Evolutionary conservation across 2,329 filamentous ascomycete species (phyloP), one percentile per base, ranked within the genome.

Genomic region (Passalora sequoiae): DNA sequence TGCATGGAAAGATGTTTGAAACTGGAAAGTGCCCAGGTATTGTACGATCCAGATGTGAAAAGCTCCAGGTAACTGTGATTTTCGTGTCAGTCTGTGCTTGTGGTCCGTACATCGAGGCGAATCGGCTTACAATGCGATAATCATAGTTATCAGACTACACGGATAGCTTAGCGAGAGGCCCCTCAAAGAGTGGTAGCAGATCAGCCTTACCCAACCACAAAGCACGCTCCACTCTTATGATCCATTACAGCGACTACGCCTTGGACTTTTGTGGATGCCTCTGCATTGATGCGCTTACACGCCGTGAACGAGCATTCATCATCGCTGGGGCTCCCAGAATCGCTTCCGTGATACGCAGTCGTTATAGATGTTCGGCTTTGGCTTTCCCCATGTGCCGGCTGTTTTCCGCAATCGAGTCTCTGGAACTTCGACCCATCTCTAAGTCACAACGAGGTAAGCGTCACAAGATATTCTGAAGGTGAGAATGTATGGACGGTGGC

Each of bases 11-110:
- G 54, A 5, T 59, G 49, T 43, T 61, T 49, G 42, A 69, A 70
- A n/a, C 60, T 54, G 1, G 66, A 69, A 3, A 62, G 56, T 1
- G 66, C 66, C 44, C 69, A 69, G 44, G 63, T 64, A 31, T 62
- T 60, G 49, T 69, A 69, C 4, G 12, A 12, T 35, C 17, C 31
- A 16, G 31, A 6, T 12, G 24, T 27, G 12, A 12, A 6, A 27
- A 27, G 24, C 24, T 27, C 24, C 12, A 27, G 24, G 6, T 6
- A 7, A 27, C 24, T 27, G 24, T 27, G 24, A 27, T 27, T 7
- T 27, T 7, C 24, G 24, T 27, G 24, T 12, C 24, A 27, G 24
- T 27, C 24, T 27, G 24, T 27, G 24, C n/a, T n/a, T n/a, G n/a
- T n/a, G n/a, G n/a, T n/a, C n/a, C n/a, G n/a, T n/a, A n/a, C n/a